Conservation (phyloP, 768 basidiomycete species). For the Boletus barrowsii region DNA sequence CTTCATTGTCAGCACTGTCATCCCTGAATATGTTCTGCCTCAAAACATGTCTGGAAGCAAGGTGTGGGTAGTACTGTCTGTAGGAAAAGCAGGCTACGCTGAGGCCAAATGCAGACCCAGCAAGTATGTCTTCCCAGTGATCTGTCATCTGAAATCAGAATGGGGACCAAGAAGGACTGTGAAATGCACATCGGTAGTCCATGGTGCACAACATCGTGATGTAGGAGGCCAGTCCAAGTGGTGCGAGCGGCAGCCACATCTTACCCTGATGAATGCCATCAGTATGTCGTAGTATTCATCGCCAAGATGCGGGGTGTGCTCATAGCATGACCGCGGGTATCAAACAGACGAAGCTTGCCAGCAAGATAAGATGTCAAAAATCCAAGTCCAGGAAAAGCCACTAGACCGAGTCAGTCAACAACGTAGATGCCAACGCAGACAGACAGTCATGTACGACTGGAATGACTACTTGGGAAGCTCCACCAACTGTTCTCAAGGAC, state of each 20-base stretch:
- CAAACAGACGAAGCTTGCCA: constrained; percentile 89
- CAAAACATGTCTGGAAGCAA: constrained; percentile 61
- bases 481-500: constrained; percentile 80
- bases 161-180: neutral
- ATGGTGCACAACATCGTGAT: constrained; percentile 84
- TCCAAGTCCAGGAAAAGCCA: constrained; percentile 89
- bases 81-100: constrained; percentile 71
- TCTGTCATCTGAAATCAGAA: constrained; percentile 41
- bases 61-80: constrained; percentile 75
- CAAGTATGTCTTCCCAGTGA: constrained; percentile 88
- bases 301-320: constrained; percentile 13
- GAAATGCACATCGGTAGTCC: constrained; percentile 77
- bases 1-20: constrained; percentile 15
- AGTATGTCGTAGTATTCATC: neutral
- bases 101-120: constrained; percentile 74
- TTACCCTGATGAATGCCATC: constrained; percentile 44
- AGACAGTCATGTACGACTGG: constrained; percentile 57
- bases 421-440: too few relatives aligned
- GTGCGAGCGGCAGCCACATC: constrained; percentile 78
- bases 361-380: constrained; percentile 86
- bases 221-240: constrained; percentile 68
- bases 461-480: constrained; percentile 90
- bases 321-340: constrained; percentile 70
- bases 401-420: constrained; percentile 33
- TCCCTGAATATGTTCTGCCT: constrained; percentile 16